Evolutionary conservation across 768 basidiomycete genomes (phyloP), one percentile per base, ranked within the genome.

Genomic region (Lanmaoa pseudosensibilis): DNA sequence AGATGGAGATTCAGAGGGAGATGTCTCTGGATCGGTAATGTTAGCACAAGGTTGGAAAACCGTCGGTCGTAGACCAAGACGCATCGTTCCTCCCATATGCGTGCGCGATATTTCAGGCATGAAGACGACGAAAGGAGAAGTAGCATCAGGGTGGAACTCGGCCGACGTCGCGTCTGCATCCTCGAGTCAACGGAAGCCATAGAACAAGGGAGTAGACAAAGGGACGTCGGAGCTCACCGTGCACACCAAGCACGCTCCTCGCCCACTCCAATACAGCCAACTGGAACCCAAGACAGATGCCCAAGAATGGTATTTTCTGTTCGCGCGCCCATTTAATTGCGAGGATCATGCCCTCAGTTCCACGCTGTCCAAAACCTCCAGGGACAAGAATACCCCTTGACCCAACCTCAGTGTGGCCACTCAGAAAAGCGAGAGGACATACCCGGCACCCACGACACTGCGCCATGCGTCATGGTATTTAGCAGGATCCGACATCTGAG

Each of bases 61-160:
- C 2, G 96, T 99, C 4, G 96, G 94, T n/a, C 96, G 86, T 40
- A 98, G 80, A 23, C 97, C 97, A n/a, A 98, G 83, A 13, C 97
- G 88, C 97, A 99, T 99, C n/a, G 96, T 99, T 21, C 97, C 97
- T 50, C 97, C 97, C 85, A 98, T 93, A 61, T 98, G 94, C 13
- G 95, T 98, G 69, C 88, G 90, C 12, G 94, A 97, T 64, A 99
- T 92, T 71, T 99, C 97, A 18, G 97, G 97, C 97, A 99, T 99
- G 82, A 95, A 98, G 63, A 98, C 81, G 73, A 98, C 79, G 54
- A 94, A 80, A 0, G 89, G 90, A 60, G 88, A 77, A n/a, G 75
- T 70, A 2, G 86, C 76, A 1, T 83, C 72, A 4, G 82, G 67
- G 39, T 80, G 73, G 63, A 98, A 90, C 73, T 99, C 96, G 32